Evolutionary conservation across 2,329 filamentous ascomycete species (phyloP), one percentile per base, ranked within the genome.

Genomic region (Fusarium sp.): DNA sequence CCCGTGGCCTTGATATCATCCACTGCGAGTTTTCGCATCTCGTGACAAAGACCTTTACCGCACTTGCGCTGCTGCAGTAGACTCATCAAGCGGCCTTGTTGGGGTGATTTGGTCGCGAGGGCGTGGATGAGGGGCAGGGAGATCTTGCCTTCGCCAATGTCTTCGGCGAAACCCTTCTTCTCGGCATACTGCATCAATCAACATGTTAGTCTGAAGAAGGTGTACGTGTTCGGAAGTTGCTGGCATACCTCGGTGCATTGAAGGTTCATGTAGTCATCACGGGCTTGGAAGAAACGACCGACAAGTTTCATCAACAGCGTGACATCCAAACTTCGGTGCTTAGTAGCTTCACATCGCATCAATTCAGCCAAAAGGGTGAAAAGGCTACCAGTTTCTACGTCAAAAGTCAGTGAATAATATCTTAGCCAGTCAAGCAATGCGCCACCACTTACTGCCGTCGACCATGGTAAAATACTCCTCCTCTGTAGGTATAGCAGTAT

Each of bases 381-480:
- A 3, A 47, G 45, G 11, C 45, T 32, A 14, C 45, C 45, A 3
- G 45, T 47, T 47, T 47, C 45, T 47, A 24, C 17, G n/a, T 3
- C 5, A 8, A 17, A 3, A 33, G 8, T 47, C 45, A 35, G 45
- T 13, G 24, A 33, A 13, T 7, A 47, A 33, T n/a, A 17, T 0
- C 17, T 5, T 4, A 8, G 22, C 5, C 22, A 24, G 14, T 28
- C 2, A 13, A 8, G 6, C 13, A 13, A 2, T 6, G 8, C 19
- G n/a, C n/a, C n/a, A n/a, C n/a, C 10, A 47, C 45, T 33, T 33
- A 47, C 30, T 47, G 8, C 45, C 28, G 14, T 47, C 19, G 0
- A 47, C 45, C 45, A 47, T 47, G 1, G 30, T 33, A 5, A 47
- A 47, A 22, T 47, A 47, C 45, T 35, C 30, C n/a, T 47, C 45